Evolutionary conservation across 768 basidiomycete genomes (phyloP), one percentile per base, ranked within the genome.

Genomic region (Porpolomopsis calyptriformis): DNA sequence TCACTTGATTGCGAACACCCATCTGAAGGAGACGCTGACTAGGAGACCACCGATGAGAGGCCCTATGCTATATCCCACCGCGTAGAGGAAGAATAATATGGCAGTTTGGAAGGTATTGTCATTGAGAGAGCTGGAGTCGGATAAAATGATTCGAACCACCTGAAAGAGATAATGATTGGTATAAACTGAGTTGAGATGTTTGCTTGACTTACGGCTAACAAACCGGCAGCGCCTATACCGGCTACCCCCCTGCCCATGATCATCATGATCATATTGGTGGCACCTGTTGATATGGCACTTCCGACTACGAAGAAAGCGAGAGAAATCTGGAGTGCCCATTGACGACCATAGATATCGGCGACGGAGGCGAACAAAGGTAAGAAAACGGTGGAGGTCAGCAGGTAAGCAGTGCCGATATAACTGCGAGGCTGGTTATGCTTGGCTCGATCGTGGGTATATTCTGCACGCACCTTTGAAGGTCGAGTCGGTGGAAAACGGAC

Each of bases 1-100:
- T 49, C 39, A 72, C 72, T 77, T 77, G 60, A 77, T 75, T 2
- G 66, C 74, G 48, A 76, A 77, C 12, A 76, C 66, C 75, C 73
- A 77, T 18, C 75, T 65, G 55, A 72, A 76, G 41, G 57, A 69
- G 6, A 65, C 55, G 1, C 55, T 50, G 2, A 67, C 56, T 11
- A 76, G 55, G 20, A 50, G 65, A 6, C 73, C 73, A 4, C 70
- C 70, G 41, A 74, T 64, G 35, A 67, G 55, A 0, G 74, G 75
- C 2, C 74, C 74, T 4, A 66, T 42, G 25, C 57, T 58, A 43
- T 60, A 76, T 0, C 74, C 72, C 36, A 71, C 45, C 0, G 61
- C 43, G 54, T 72, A 75, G 3, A 76, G 60, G 4, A 71, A 26
- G 52, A 72, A 67, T n/a, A 72, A 25, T 39, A 65, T 53, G 4